Base-by-base conservation (phyloP, 2,329 filamentous ascomycete species). In the Paecilomyces fulvus region DNA sequence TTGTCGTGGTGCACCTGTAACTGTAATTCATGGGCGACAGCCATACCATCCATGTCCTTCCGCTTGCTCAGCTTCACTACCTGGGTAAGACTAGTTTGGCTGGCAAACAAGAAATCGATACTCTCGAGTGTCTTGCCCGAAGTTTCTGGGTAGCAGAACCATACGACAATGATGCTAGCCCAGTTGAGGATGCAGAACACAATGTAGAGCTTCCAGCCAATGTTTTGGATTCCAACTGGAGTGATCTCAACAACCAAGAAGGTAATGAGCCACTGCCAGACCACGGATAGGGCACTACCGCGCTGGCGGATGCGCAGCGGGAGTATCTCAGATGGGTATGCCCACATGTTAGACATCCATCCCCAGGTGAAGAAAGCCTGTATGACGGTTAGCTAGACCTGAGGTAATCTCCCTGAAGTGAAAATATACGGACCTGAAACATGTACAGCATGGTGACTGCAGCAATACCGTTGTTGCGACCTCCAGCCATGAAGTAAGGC, bases 141-240 rank as follows among this genome's bases (percentile, higher is more conserved):
- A 5, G 64, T 66, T 30, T 68, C 62, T 4, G 66, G 64, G 33
- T 67, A 68, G 30, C 65, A 61, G 53, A 70, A 62, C 63, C 76
- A 77, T 17, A 77, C 71, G 14, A 74, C 69, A 2, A 76, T 75
- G 1, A 80, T 71, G 60, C 79, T 79, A 6, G 67, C 62, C 53
- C 65, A 73, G 59, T 78, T 77, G 65, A 75, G 69, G 3, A 73
- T 62, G 9, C 63, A 69, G 70, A 67, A 74, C 46, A 70, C 69
- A 52, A 76, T 72, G 59, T 74, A 76, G 57, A 73, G 73, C 20
- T 64, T 63, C 70, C 71, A 73, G 0, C 63, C 59, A 0, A 74
- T 64, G 51, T 57, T 66, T 9, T 68, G 56, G 49, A 76, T 75
- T 2, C 73, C 73, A 0, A 70, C 69, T 1, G 73, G 74, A 1